Percentiles rank a stretch among this genome's conserved stretches.
Evolutionary conservation across 345 rosid species (phyloP).

Genomic region (Garcia nutans): DNA sequence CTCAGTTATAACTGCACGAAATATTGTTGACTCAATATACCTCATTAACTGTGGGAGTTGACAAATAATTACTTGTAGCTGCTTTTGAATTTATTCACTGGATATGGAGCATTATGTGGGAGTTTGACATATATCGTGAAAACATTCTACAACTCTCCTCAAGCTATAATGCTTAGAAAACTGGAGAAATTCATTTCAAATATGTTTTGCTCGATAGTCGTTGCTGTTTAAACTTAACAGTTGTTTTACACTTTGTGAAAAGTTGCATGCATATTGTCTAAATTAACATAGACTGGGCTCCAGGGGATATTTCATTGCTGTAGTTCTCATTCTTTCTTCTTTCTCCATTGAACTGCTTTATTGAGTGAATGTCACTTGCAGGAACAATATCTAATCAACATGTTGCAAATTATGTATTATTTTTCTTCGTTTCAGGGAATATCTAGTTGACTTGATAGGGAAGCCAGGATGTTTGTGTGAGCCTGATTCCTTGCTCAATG

Average conservation of each 20-base stretch:
- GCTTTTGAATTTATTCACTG: neutral
- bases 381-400: neutral
- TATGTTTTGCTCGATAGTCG: neutral
- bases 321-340: neutral
- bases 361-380: neutral
- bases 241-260: neutral
- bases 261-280: conserved; percentile 8
- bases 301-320: neutral
- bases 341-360: neutral
- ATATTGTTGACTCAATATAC: neutral
- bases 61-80: neutral
- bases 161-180: neutral
- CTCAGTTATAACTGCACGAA: neutral
- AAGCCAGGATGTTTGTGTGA: conserved; percentile 87
- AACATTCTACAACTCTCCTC: neutral
- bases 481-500: conserved; percentile 96
- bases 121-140: neutral
- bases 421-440: conserved; percentile 70
- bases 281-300: neutral
- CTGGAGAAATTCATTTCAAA: neutral
- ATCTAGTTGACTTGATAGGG: conserved; percentile 84
- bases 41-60: neutral
- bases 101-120: neutral
- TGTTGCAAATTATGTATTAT: conserved; percentile 29
- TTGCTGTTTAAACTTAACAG: neutral